These are phyloP conservation scores for Cyclocybe cylindracea DNA, from an alignment of 768 basidiomycete species.

Conservation along the genomic window DNA sequence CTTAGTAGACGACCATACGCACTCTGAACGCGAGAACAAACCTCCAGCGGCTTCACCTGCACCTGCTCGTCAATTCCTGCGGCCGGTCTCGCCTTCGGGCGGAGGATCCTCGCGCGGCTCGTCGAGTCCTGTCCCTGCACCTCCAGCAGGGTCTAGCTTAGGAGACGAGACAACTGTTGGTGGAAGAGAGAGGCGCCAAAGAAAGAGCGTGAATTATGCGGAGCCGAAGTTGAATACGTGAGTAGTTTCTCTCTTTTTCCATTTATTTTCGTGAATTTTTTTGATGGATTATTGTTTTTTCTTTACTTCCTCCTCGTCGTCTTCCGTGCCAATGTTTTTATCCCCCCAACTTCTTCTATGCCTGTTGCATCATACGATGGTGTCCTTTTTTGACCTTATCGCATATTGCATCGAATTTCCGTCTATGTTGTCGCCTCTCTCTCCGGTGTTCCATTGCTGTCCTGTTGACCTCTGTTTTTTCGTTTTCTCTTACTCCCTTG, in stretches of 20 bases:
- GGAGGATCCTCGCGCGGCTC: slow-evolving; percentile 53
- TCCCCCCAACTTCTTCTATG: too few species aligned
- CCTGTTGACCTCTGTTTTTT: too few species aligned
- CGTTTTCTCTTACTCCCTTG: too few species aligned
- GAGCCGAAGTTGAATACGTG: slow-evolving; percentile 90
- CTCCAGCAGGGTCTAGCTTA: slow-evolving; percentile 32
- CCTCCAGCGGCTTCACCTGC: not conserved
- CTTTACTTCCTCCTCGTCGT: too few species aligned
- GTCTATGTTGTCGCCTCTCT: too few species aligned
- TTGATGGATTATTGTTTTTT: too few species aligned
- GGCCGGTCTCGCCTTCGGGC: slow-evolving; percentile 19
- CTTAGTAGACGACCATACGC: slow-evolving; percentile 20
- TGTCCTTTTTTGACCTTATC: too few species aligned
- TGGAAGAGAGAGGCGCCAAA: slow-evolving; percentile 57
- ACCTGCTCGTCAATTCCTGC: slow-evolving; percentile 22
- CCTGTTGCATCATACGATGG: too few species aligned
- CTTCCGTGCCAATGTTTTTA: slow-evolving; percentile 5
- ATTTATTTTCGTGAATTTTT: too few species aligned
- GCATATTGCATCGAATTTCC: too few species aligned
- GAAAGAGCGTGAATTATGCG: slow-evolving; percentile 85
- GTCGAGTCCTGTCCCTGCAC: slow-evolving; percentile 41
- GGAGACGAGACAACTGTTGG: slow-evolving; percentile 26
- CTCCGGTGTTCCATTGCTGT: too few species aligned
- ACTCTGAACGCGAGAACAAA: slow-evolving; percentile 9
- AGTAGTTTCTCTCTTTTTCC: slow-evolving; percentile 25